These are phyloP conservation scores for Babjeviella inositovora DNA, from an alignment of 805 yeast genomes.

Conservation along the genomic window DNA sequence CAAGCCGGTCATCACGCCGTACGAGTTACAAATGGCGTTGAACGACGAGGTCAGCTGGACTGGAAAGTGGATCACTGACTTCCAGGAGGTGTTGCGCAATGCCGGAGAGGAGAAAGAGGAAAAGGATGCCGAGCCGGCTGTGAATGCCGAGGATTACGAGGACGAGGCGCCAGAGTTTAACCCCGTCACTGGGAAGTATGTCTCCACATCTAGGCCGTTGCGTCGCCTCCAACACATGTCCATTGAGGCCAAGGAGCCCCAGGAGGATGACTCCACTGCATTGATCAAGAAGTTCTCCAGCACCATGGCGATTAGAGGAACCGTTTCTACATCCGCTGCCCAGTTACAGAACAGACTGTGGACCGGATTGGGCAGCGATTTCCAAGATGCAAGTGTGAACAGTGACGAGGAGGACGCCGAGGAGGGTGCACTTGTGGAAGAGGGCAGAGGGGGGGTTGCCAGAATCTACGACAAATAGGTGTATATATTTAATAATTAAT, in stretches of 20 bases:
- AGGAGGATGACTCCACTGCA: slow-evolving; percentile 13
- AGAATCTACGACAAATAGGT: slow-evolving; percentile 79
- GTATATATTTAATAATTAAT: too few species aligned
- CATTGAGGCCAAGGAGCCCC: slow-evolving; percentile 24
- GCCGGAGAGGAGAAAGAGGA: slow-evolving; percentile 15
- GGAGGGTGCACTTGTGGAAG: slow-evolving; percentile 70
- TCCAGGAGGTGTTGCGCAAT: slow-evolving; percentile 33
- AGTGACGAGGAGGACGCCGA: slow-evolving; percentile 20
- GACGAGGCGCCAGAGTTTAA: slow-evolving; percentile 73
- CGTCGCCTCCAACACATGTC: slow-evolving; percentile 50
- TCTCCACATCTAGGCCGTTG: slow-evolving; percentile 60
- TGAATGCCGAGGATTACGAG: slow-evolving; percentile 11
- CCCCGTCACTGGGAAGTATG: slow-evolving; percentile 71
- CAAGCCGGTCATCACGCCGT: slow-evolving; percentile 89
- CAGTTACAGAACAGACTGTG: slow-evolving; percentile 60
- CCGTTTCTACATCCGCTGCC: slow-evolving; percentile 81
- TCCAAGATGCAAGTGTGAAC: slow-evolving; percentile 13
- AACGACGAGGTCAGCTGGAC: slow-evolving; percentile 73
- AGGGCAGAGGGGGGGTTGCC: slow-evolving; percentile 81
- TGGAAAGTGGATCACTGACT: slow-evolving; percentile 84
- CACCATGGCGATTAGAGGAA: slow-evolving; percentile 50
- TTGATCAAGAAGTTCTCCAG: slow-evolving; percentile 41
- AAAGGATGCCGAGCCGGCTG: slow-evolving; percentile 9
- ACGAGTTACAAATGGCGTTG: slow-evolving; percentile 73
- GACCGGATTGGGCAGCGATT: slow-evolving; percentile 90